These are phyloP conservation scores for Oemleria cerasiformis DNA, from an alignment of 306 rosid genomes.

Conservation along the genomic window DNA sequence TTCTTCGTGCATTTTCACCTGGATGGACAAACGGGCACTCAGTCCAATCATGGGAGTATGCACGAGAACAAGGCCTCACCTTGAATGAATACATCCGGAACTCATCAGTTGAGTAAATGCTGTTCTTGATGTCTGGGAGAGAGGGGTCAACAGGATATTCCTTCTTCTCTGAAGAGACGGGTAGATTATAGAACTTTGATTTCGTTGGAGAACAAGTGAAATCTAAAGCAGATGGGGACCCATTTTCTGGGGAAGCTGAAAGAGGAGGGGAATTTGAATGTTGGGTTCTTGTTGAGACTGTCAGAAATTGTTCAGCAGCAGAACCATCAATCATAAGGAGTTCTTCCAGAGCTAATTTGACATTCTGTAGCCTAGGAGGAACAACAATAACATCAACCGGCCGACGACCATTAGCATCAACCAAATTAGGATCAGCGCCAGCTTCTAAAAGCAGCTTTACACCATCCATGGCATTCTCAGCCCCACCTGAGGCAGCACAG, in stretches of 20 bases:
- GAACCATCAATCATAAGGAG: slow-evolving; percentile 58
- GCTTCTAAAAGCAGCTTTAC: slow-evolving; percentile 75
- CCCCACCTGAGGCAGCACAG: slow-evolving; percentile 91
- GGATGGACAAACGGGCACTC: slow-evolving; percentile 98
- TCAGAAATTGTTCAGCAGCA: slow-evolving; percentile 43
- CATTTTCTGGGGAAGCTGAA: slow-evolving; percentile 60
- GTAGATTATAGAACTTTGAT: slow-evolving; percentile 48
- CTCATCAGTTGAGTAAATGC: slow-evolving; percentile 91
- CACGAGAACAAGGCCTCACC: slow-evolving; percentile 94
- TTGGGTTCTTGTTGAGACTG: slow-evolving; percentile 39
- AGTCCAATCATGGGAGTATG: slow-evolving; percentile 96
- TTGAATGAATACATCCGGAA: slow-evolving; percentile 93
- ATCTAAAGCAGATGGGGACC: slow-evolving; percentile 56
- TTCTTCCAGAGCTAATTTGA: slow-evolving; percentile 51
- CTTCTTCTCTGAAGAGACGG: slow-evolving; percentile 74
- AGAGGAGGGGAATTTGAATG: slow-evolving; percentile 59
- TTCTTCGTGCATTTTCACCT: slow-evolving; percentile 93
- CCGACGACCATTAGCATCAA: slow-evolving; percentile 69
- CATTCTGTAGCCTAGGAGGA: slow-evolving; percentile 54
- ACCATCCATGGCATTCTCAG: slow-evolving; percentile 63
- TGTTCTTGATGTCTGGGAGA: slow-evolving; percentile 91
- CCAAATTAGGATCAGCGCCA: slow-evolving; percentile 71
- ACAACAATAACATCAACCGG: slow-evolving; percentile 65
- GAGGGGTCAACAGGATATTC: slow-evolving; percentile 90
- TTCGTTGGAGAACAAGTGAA: slow-evolving; percentile 43